Base-by-base conservation (phyloP, 768 basidiomycete genomes). In the Lactarius hengduanensis region DNA sequence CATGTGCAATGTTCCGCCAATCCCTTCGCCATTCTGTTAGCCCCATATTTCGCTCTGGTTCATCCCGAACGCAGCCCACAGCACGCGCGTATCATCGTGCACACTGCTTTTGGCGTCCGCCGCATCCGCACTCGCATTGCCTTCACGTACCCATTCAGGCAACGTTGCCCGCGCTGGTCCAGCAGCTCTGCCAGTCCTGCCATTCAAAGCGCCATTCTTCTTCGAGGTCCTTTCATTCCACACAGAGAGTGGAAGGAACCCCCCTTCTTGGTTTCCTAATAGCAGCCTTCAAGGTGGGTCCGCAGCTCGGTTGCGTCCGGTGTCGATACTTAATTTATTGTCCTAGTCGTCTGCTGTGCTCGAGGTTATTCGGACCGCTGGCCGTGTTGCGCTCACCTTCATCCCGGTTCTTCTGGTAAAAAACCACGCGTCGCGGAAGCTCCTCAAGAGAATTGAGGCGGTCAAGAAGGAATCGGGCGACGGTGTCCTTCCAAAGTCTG, bases 321-420 rank as follows among this genome's bases (percentile, higher is more conserved):
- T 63, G 40, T 65, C 47, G 58, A 69, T 68, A 68, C 56, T 71
- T 41, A 22, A 36, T 34, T 65, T 62, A 53, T 47, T 41, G 32
- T 18, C 22, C 20, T 69, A 94, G 92, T 82, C 89, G 1, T 91
- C 92, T 4, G 82, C 86, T n/a, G 83, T 87, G 0, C 79, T 94
- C 59, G 87, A 89, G 72, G 50, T 89, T n/a, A 84, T 86, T 18
- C 83, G 88, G 57, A 91, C 86, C 9, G 84, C 85, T 53, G 86
- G 82, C 54, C 84, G 92, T 64, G 80, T 94, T 59, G 86, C 85
- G 0, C 79, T 94, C 38, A 92, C 91, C 0, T 85, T 94, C 68
- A 78, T 92, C 15, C 92, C 92, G 28, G 73, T 91, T 38, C 73
- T 92, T 65, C 75, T 90, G 61, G 68, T 91, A 45, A 85, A 82